Evolutionary conservation across 169 alveolate species (phyloP).

Genomic region (Plasmodium falciparum): DNA sequence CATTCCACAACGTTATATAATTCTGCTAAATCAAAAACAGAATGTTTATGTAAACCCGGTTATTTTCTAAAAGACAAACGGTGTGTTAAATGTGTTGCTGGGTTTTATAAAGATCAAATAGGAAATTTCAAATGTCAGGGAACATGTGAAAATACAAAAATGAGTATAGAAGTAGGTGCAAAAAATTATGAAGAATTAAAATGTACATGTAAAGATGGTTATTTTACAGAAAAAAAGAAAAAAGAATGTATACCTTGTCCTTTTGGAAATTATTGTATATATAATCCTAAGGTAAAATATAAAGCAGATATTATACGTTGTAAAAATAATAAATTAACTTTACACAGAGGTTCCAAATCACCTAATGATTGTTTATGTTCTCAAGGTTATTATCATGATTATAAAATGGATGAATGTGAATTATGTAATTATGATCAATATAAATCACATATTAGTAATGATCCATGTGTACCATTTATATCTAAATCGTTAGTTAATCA

Average conservation of each 20-base stretch:
- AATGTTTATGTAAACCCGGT: slow-evolving; percentile 86
- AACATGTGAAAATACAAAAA: slow-evolving; percentile 48
- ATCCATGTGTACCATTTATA: slow-evolving; percentile 28
- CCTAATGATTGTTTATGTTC: slow-evolving; percentile 84
- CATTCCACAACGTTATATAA: slow-evolving; percentile 76
- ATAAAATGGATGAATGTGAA: slow-evolving; percentile 71
- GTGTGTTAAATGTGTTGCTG: slow-evolving; percentile 70
- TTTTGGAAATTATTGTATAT: slow-evolving; percentile 70
- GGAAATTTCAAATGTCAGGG: slow-evolving; percentile 67
- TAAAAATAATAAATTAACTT: slow-evolving; percentile 80
- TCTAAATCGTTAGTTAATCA: slow-evolving; percentile 14
- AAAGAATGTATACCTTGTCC: slow-evolving; percentile 78
- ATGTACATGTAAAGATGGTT: slow-evolving; percentile 80
- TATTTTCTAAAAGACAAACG: slow-evolving; percentile 31
- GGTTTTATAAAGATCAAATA: slow-evolving; percentile 75
- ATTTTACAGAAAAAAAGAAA: slow-evolving; percentile 45
- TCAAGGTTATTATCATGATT: slow-evolving; percentile 84
- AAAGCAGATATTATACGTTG: slow-evolving; percentile 84
- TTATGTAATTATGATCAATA: slow-evolving; percentile 7
- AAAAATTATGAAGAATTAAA: slow-evolving; percentile 76
- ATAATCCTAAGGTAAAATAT: slow-evolving; percentile 78
- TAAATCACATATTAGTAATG: slow-evolving; percentile 27
- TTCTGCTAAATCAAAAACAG: slow-evolving; percentile 81
- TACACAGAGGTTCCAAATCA: slow-evolving; percentile 82
- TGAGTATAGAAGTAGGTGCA: slow-evolving; percentile 66